A percentile compares a stretch with the other conserved stretches of the same genome.
Evolutionary conservation across 257 asterid species (phyloP).

Genomic region (Anisodus tanguticus): DNA sequence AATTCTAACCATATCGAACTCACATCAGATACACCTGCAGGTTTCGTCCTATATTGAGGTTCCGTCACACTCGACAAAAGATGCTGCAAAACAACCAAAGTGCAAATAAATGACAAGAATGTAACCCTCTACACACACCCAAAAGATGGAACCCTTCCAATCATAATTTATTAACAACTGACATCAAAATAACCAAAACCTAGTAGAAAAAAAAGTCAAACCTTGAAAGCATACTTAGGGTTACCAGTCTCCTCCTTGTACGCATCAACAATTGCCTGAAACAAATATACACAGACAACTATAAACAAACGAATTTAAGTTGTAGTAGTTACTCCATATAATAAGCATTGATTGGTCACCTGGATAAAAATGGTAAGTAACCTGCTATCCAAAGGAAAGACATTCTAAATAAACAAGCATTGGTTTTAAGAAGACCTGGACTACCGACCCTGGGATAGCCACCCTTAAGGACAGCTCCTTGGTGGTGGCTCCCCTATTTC

Average conservation of each 20-base stretch:
- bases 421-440: neutral
- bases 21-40: constrained; percentile 96
- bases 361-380: constrained; percentile 8
- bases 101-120: neutral
- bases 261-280: constrained; percentile 87
- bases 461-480: constrained; percentile 13
- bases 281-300: constrained; percentile 2
- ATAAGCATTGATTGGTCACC: constrained; percentile 15
- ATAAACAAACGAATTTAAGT: neutral
- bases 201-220: constrained; percentile 37
- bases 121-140: constrained; percentile 33
- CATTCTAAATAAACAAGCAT: neutral
- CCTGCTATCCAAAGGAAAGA: constrained; percentile 8
- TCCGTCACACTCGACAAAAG: constrained; percentile 88
- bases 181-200: constrained; percentile 25
- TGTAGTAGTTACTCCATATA: neutral
- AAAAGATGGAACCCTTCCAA: constrained; percentile 17
- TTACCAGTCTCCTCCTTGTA: constrained; percentile 91
- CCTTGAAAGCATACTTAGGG: constrained; percentile 91
- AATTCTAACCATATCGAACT: constrained; percentile 47
- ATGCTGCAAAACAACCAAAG: constrained; percentile 71
- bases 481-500: constrained; percentile 24
- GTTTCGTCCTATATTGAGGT: constrained; percentile 78
- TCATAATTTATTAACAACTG: neutral
- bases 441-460: constrained; percentile 19